phyloP scores from a whole-genome alignment of 2,329 filamentous ascomycete species.

The Furcasterigmium furcatum region DNA sequence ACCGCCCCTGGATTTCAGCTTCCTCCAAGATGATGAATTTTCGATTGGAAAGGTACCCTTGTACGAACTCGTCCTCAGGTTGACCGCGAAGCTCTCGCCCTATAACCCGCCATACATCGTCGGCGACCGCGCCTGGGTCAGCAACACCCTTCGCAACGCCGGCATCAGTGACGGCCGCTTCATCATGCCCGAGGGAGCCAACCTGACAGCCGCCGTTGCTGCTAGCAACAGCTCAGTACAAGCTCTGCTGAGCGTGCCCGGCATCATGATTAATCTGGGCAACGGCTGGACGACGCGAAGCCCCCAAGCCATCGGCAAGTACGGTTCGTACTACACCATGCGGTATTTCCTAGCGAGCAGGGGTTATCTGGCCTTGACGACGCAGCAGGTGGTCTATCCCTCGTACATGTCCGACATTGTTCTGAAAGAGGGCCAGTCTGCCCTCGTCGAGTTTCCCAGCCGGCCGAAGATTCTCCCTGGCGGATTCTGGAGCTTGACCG shows the following conservation, averaged over 20 bases:
- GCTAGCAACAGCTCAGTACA: background rate
- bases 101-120: background rate
- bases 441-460: background rate
- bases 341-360: background rate
- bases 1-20: background rate
- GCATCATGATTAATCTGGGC: background rate
- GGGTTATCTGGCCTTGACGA: background rate
- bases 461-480: background rate
- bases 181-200: background rate
- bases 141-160: background rate
- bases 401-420: background rate
- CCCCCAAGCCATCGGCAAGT: background rate
- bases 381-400: background rate
- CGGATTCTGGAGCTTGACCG: background rate
- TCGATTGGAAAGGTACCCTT: background rate
- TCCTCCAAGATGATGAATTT: background rate
- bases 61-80: background rate
- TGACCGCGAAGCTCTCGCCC: background rate
- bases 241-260: background rate
- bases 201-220: background rate
- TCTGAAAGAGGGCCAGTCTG: background rate
- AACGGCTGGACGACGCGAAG: background rate
- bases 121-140: background rate
- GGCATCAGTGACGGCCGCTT: background rate
- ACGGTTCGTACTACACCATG: background rate